A percentile compares a stretch with the other conserved stretches of the same genome.
Conservation (phyloP, 2,329 filamentous ascomycete genomes). For the Trichoderma atroviride region DNA sequence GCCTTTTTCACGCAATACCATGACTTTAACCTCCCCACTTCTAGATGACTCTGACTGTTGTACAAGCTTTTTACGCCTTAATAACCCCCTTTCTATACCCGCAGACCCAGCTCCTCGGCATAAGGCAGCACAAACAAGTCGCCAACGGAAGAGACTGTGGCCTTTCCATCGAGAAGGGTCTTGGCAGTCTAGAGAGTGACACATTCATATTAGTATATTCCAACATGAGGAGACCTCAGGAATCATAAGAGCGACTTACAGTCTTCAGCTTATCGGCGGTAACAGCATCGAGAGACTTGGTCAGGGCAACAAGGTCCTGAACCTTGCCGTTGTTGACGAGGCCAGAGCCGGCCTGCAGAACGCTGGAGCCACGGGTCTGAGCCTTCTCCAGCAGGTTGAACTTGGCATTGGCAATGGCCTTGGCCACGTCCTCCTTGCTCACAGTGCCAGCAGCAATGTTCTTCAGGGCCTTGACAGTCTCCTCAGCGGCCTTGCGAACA, state of each 20-base stretch:
- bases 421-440: slow-evolving; percentile 82
- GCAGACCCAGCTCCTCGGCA: slow-evolving; percentile 90
- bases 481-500: slow-evolving; percentile 73
- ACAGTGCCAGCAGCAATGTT: slow-evolving; percentile 74
- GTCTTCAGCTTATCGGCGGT: slow-evolving; percentile 82
- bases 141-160: slow-evolving; percentile 84
- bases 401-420: slow-evolving; percentile 91
- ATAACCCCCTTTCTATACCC: slow-evolving; percentile 68
- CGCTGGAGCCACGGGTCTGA: slow-evolving; percentile 74
- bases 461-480: slow-evolving; percentile 81
- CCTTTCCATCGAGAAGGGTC: slow-evolving; percentile 83
- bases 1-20: slow-evolving; percentile 46
- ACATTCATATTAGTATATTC: neutral
- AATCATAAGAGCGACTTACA: slow-evolving; percentile 56
- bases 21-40: slow-evolving; percentile 38
- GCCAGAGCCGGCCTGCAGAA: slow-evolving; percentile 82
- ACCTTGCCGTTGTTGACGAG: slow-evolving; percentile 80
- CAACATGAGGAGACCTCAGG: neutral
- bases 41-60: slow-evolving; percentile 49
- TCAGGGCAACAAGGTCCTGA: slow-evolving; percentile 79
- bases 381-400: slow-evolving; percentile 84
- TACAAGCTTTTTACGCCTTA: slow-evolving; percentile 42
- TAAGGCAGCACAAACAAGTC: slow-evolving; percentile 90
- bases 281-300: slow-evolving; percentile 78
- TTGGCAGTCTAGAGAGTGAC: slow-evolving; percentile 72